phyloP scores from a whole-genome alignment of 208 protist genomes.

The Crithidia brevicula region DNA sequence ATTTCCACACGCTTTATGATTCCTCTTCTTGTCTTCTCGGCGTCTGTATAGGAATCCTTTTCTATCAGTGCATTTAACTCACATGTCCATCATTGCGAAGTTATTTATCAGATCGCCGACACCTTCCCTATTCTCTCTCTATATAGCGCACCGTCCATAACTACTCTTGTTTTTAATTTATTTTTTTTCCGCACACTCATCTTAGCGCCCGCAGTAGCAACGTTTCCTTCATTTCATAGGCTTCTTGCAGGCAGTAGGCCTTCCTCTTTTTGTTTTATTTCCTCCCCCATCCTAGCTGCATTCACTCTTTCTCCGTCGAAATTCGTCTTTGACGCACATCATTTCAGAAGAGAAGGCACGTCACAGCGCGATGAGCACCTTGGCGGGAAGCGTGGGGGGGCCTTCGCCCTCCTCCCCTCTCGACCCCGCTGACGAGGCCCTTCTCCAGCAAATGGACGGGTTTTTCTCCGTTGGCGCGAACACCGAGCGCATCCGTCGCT shows the following conservation, averaged over 20 bases:
- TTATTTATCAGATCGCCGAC: no score
- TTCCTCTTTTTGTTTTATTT: constrained; percentile 6
- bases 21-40: constrained; percentile 10
- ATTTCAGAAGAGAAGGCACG: not conserved
- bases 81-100: no score
- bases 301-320: no score
- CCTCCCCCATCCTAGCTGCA: not conserved
- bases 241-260: not conserved
- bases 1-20: not conserved
- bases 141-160: no score
- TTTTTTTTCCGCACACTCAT: no score
- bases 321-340: no score
- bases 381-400: not conserved
- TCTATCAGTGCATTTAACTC: no score
- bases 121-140: no score
- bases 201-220: no score
- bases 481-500: constrained; percentile 65
- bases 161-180: no score
- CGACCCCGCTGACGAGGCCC: not conserved
- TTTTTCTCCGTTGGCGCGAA: constrained; percentile 73
- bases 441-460: constrained; percentile 60
- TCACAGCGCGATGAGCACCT: not conserved
- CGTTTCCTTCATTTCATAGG: not conserved
- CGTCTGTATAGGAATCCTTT: no score
- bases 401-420: not conserved